phyloP scores from a whole-genome alignment of 179 eudicot species.

The Spinacia oleracea region DNA sequence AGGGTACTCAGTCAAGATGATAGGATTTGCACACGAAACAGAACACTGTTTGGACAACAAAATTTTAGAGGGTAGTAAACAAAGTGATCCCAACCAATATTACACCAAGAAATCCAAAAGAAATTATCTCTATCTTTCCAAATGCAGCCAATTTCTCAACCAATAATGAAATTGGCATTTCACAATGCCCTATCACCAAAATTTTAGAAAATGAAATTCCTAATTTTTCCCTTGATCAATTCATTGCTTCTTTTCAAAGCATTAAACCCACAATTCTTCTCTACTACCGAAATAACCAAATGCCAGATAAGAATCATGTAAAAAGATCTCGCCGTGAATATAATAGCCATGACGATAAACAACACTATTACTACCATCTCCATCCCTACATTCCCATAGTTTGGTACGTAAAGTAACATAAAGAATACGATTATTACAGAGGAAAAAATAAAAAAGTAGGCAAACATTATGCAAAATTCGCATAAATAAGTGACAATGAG shows the following conservation, averaged over 20 bases:
- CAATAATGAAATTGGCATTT: constrained; percentile 3
- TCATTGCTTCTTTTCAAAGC: constrained; percentile 49
- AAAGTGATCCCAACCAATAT: constrained; percentile 24
- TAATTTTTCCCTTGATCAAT: constrained; percentile 43
- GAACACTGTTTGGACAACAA: constrained; percentile 51
- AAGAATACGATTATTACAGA: not conserved
- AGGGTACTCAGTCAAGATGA: constrained; percentile 48
- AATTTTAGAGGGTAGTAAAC: constrained; percentile 29
- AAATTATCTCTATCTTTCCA: constrained; percentile 22
- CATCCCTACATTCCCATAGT: not conserved
- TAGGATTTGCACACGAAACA: constrained; percentile 67
- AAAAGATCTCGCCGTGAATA: constrained; percentile 23
- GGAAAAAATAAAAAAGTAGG: constrained; percentile 2
- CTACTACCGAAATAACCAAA: constrained; percentile 44
- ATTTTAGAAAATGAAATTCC: constrained; percentile 22
- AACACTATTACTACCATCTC: not conserved
- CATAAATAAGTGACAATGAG: constrained; percentile 45
- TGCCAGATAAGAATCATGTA: constrained; percentile 43
- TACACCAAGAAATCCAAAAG: constrained; percentile 20
- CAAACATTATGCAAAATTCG: constrained; percentile 24
- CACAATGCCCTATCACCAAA: constrained; percentile 17
- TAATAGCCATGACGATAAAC: not conserved
- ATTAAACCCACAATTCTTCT: constrained; percentile 37
- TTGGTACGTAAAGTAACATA: not conserved
- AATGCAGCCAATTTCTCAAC: not conserved